A percentile compares a stretch with the other conserved stretches of the same genome.
phyloP scores from a whole-genome alignment of 768 basidiomycete genomes.

The Phanerochaete sordida region DNA sequence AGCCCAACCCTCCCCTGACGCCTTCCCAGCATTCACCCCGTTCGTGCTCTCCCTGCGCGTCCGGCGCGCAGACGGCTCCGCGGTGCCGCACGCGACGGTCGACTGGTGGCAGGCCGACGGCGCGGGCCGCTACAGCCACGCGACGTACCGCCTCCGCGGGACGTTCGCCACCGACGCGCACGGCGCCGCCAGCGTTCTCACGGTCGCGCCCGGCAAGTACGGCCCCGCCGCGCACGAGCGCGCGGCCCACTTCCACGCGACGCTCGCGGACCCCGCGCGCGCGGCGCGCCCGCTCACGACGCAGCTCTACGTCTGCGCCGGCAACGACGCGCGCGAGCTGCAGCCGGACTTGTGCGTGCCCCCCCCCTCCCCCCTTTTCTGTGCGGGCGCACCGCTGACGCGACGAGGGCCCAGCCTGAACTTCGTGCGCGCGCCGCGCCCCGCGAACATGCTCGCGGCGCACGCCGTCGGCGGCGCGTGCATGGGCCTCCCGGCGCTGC shows the following conservation, averaged over 20 bases:
- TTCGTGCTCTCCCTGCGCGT: background rate
- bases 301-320: constrained; percentile 20
- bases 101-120: constrained; percentile 25
- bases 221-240: constrained; percentile 7
- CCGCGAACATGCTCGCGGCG: constrained; percentile 12
- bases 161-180: constrained; percentile 16
- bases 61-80: constrained; percentile 18
- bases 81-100: constrained; percentile 15
- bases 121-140: constrained; percentile 16
- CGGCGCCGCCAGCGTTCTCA: constrained; percentile 19
- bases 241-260: constrained; percentile 19
- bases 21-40: background rate
- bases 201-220: constrained; percentile 20
- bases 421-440: constrained; percentile 9
- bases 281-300: constrained; percentile 16
- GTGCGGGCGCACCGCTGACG: background rate
- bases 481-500: constrained; percentile 10
- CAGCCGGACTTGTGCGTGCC: constrained; percentile 18
- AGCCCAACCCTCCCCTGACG: background rate
- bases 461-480: constrained; percentile 11
- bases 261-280: constrained; percentile 5
- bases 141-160: constrained; percentile 21
- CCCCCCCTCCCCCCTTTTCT: background rate
- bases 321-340: constrained; percentile 17
- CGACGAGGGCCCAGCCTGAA: constrained; percentile 9